phyloP scores from a whole-genome alignment of 2,329 filamentous ascomycete genomes.

The Clonostachys solani region DNA sequence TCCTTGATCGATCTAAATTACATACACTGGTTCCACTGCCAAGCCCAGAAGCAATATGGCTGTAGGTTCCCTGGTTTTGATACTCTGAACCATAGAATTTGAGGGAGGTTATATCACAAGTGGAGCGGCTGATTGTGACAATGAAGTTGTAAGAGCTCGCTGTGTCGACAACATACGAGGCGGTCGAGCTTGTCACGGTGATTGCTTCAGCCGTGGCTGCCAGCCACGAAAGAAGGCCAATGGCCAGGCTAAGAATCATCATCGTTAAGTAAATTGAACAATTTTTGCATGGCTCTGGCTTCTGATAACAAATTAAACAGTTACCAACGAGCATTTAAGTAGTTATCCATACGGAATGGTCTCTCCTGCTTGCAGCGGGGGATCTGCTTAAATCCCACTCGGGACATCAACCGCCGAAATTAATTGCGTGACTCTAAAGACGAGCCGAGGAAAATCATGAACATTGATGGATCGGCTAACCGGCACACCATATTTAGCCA shows the following conservation, averaged over 20 bases:
- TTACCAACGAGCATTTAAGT: too few relatives aligned
- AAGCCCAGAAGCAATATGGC: conserved; percentile 54
- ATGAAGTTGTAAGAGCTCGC: background rate
- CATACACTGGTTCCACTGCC: conserved; percentile 42
- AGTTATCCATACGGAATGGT: too few relatives aligned
- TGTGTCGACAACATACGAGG: background rate
- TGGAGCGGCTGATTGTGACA: conserved; percentile 34
- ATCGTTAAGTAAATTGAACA: background rate
- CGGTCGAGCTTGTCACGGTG: background rate
- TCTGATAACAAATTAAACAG: too few relatives aligned
- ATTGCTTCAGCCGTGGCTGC: background rate
- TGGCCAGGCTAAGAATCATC: background rate
- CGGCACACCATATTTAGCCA: too few relatives aligned
- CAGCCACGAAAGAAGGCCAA: background rate
- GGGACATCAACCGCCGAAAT: too few relatives aligned
- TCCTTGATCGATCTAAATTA: background rate
- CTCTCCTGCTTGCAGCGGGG: too few relatives aligned
- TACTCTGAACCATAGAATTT: conserved; percentile 54
- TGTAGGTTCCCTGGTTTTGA: conserved; percentile 45
- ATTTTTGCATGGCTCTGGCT: too few relatives aligned
- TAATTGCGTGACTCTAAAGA: too few relatives aligned
- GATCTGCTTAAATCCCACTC: too few relatives aligned
- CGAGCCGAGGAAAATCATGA: too few relatives aligned
- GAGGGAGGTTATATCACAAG: conserved; percentile 62
- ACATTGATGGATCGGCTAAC: too few relatives aligned